These are phyloP conservation scores for Kazachstania bromeliacearum DNA, from an alignment of 805 yeast species.

Conservation along the genomic window DNA sequence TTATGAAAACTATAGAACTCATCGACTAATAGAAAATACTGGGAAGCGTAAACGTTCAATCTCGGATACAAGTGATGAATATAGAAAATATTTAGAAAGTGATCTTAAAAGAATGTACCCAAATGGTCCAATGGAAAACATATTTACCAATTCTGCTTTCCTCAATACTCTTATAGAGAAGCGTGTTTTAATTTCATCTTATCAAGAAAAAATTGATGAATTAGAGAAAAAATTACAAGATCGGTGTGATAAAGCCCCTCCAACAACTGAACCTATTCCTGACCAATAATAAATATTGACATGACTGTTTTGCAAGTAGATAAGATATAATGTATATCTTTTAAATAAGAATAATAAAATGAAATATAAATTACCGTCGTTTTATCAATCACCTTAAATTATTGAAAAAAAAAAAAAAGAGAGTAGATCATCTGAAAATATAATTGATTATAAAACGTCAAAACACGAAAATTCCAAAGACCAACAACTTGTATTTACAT, in stretches of 20 bases:
- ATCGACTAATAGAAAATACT: conserved; percentile 38
- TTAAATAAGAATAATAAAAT: no score
- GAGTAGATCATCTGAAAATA: no score
- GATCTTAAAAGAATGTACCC: not conserved
- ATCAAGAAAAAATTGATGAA: conserved; percentile 15
- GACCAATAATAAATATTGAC: no score
- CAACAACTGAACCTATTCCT: not conserved
- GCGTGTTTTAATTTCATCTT: conserved; percentile 17
- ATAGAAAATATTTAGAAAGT: not conserved
- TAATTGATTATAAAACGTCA: no score
- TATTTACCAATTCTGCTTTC: no score
- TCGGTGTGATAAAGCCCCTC: not conserved
- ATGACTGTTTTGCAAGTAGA: no score
- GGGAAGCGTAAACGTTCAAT: not conserved
- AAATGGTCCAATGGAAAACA: not conserved
- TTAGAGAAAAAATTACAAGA: conserved; percentile 11
- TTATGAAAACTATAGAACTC: conserved; percentile 74
- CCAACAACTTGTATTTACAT: no score
- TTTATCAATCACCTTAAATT: no score
- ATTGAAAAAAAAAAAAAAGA: no score
- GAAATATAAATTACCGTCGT: not conserved
- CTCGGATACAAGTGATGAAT: not conserved
- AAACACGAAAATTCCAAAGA: no score
- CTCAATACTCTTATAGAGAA: conserved; percentile 11
- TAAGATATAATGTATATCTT: no score